Evolutionary conservation across 371 early-diverging fungal species (phyloP).

Genomic region (Paraphysoderma sedebokerense): DNA sequence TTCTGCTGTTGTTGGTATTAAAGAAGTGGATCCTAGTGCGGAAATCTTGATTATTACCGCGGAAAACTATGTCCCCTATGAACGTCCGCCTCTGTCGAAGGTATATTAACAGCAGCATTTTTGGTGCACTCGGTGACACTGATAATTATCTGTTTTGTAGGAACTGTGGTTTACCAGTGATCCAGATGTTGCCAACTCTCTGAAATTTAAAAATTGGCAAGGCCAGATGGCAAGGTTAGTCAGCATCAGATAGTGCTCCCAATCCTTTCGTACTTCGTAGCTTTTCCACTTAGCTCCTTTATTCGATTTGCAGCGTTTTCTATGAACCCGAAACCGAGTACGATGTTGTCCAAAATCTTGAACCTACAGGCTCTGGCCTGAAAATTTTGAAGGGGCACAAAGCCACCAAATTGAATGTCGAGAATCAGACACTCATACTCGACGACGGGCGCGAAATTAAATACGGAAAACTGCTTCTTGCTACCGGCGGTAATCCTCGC

Average conservation of each 20-base stretch:
- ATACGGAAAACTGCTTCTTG: conserved; percentile 50
- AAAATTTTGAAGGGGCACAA: background rate
- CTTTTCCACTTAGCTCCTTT: background rate
- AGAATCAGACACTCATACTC: conserved; percentile 37
- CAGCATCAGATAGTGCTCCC: background rate
- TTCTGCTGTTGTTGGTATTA: conserved; percentile 47
- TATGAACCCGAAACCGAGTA: conserved; percentile 22
- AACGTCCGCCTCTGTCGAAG: conserved; percentile 23
- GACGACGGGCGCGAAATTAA: conserved; percentile 34
- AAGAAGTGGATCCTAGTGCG: conserved; percentile 42
- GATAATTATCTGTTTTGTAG: conserved; percentile 33
- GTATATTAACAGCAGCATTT: background rate
- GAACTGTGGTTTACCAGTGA: conserved; percentile 55
- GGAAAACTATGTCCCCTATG: conserved; percentile 43
- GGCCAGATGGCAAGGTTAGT: conserved; percentile 35
- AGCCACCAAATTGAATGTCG: conserved; percentile 32
- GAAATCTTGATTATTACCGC: conserved; percentile 48
- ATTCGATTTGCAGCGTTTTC: conserved; percentile 8
- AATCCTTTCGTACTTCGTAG: background rate
- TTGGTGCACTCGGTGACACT: background rate
- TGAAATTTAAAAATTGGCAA: conserved; percentile 52
- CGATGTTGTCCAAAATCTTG: conserved; percentile 18
- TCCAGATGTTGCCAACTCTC: conserved; percentile 20
- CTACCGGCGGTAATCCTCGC: conserved; percentile 54
- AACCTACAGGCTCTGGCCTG: conserved; percentile 15